These are phyloP conservation scores for Rhizopus sp. DNA, from an alignment of 371 early-diverging fungal genomes.

Conservation along the genomic window DNA sequence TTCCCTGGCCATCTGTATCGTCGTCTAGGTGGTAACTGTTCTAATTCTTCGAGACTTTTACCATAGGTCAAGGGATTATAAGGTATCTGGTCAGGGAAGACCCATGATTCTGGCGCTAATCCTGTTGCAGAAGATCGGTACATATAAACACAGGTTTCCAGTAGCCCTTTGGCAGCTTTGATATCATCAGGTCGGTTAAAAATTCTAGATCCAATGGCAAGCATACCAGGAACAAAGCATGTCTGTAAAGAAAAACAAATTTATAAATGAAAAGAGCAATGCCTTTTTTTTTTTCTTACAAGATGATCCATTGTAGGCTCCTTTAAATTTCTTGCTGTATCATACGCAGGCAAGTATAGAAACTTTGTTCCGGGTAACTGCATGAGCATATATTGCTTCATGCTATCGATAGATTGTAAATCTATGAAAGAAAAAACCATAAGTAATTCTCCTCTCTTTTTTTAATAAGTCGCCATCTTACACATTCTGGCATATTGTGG, in stretches of 20 bases:
- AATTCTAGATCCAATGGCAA: slow-evolving; percentile 62
- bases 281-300: slow-evolving; percentile 25
- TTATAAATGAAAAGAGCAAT: slow-evolving; percentile 17
- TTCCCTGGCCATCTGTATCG: slow-evolving; percentile 1
- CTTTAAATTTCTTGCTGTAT: slow-evolving; percentile 19
- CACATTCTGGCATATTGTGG: slow-evolving; percentile 49
- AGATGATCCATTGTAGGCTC: slow-evolving; percentile 53
- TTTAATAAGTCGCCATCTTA: slow-evolving; percentile 31
- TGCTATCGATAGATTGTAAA: slow-evolving; percentile 43
- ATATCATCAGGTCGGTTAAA: slow-evolving; percentile 52
- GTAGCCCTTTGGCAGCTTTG: slow-evolving; percentile 47
- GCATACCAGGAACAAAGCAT: slow-evolving; percentile 79
- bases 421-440: slow-evolving; percentile 21
- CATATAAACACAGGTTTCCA: slow-evolving; percentile 64
- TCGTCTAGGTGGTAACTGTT: neutral
- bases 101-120: slow-evolving; percentile 58
- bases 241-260: slow-evolving; percentile 29
- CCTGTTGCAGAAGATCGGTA: slow-evolving; percentile 56
- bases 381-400: slow-evolving; percentile 50
- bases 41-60: slow-evolving; percentile 1
- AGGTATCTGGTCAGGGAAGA: slow-evolving; percentile 22
- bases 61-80: slow-evolving; percentile 28
- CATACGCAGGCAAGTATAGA: slow-evolving; percentile 39
- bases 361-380: slow-evolving; percentile 38
- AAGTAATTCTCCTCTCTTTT: neutral